A percentile compares a stretch with the other conserved stretches of the same genome.
Conservation (phyloP, 2,329 filamentous ascomycete genomes). For the Myriosclerotinia curreyana region DNA sequence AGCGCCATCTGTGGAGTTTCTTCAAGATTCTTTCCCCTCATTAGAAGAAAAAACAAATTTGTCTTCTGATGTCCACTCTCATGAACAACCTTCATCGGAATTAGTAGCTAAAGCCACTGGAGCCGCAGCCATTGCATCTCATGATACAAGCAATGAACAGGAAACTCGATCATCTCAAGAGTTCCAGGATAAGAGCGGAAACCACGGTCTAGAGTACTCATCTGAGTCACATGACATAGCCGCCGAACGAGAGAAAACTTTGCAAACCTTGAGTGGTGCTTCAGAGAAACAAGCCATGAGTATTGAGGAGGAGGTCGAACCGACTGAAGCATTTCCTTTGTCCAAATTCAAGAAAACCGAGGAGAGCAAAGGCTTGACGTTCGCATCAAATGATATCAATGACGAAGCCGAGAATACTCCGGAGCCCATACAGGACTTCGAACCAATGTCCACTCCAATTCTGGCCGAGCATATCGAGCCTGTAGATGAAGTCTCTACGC, state of each 20-base stretch:
- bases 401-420: conserved; percentile 18
- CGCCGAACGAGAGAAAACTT: conserved; percentile 25
- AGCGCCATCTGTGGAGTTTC: conserved; percentile 20
- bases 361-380: conserved; percentile 26
- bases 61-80: conserved; percentile 13
- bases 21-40: conserved; percentile 18
- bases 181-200: conserved; percentile 28
- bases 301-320: conserved; percentile 22
- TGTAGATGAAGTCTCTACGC: conserved; percentile 5
- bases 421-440: conserved; percentile 15
- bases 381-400: conserved; percentile 21
- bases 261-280: conserved; percentile 26
- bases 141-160: conserved; percentile 39
- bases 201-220: conserved; percentile 21
- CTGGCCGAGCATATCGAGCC: neutral
- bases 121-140: conserved; percentile 27
- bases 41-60: conserved; percentile 8
- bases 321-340: conserved; percentile 29
- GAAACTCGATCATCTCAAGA: conserved; percentile 42
- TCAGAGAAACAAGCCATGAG: conserved; percentile 16
- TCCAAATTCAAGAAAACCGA: conserved; percentile 41
- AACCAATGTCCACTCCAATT: conserved; percentile 2
- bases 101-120: conserved; percentile 28
- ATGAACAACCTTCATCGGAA: conserved; percentile 20
- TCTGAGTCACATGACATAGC: conserved; percentile 21